Base-by-base conservation (phyloP, 179 eudicot genomes). In the Camellia oleifera region DNA sequence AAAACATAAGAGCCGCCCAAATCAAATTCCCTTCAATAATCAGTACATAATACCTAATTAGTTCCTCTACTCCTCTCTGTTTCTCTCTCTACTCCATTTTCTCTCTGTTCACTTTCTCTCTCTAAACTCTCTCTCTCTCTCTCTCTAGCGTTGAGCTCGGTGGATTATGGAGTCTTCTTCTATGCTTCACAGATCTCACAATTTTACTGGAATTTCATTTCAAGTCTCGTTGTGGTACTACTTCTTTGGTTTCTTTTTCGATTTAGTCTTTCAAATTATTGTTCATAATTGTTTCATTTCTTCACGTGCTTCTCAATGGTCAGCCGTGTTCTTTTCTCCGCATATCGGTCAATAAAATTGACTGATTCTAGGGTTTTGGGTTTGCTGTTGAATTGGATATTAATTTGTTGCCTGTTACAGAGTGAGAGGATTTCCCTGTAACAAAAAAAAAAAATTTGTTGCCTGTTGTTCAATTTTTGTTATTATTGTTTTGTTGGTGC, bases 121-220 rank as follows among this genome's bases (percentile, higher is more conserved):
- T 60, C 17, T 44, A 4, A 9, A 15, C 66, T 42, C 15, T 4
- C 7, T 56, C 65, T 23, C 9, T 8, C 12, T 15, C 32, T 70
- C 74, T 72, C 61, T 53, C 8, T 18, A 20, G 58, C 18, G 7
- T 72, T 52, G 75, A 50, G 75, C 26, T 77, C 46, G 71, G 71
- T 64, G 79, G 69, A 63, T 1, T 14, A 23, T 6, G 62, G 58
- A 44, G 61, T 64, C 61, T 45, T 15, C n/a, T 12, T 2, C 61
- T 48, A 48, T 48, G 52, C 72, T 64, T 65, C 72, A 26, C 69
- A 76, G 79, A 64, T 77, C 79, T 65, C 5, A 26, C 48, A 64
- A 26, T 5, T 42, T 50, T 50, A 48, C 72, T 12, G 79, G 18
- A 48, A 63, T 14, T 72, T 20, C 42, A 40, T 52, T 64, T 48